Evolutionary conservation across 148 eudicot genomes (phyloP).

Genomic region (Rhododendron vialii): DNA sequence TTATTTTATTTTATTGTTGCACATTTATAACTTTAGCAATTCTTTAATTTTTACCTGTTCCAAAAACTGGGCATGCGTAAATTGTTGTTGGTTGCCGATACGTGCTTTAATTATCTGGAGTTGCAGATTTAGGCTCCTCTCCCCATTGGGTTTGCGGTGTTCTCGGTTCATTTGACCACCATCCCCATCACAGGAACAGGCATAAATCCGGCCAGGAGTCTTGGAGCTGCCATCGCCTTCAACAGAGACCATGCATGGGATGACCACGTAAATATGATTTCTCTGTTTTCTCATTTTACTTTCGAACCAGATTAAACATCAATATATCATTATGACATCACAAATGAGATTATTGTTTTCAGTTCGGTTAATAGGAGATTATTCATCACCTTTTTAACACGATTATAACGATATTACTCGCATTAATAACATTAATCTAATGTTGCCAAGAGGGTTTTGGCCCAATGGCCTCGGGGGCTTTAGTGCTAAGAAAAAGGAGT

Average conservation of each 20-base stretch:
- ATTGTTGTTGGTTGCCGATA: not conserved
- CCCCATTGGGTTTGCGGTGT: constrained; percentile 73
- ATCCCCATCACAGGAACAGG: constrained; percentile 77
- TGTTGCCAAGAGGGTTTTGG: too few species aligned
- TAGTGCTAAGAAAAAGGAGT: too few species aligned
- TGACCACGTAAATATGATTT: constrained; percentile 36
- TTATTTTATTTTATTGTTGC: not conserved
- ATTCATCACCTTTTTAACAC: not conserved
- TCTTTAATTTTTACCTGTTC: not conserved
- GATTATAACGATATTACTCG: not conserved
- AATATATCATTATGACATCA: not conserved
- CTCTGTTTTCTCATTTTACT: not conserved
- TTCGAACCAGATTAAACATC: not conserved
- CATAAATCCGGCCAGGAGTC: constrained; percentile 72
- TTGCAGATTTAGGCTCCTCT: constrained; percentile 72
- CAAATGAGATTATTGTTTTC: not conserved
- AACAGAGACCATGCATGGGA: constrained; percentile 55
- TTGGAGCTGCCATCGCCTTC: constrained; percentile 67
- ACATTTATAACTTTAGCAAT: not conserved
- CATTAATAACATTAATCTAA: not conserved
- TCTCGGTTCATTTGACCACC: constrained; percentile 69
- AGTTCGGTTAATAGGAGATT: not conserved
- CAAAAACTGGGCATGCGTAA: not conserved
- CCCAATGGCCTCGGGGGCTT: too few species aligned
- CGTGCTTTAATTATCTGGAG: not conserved